These are phyloP conservation scores for Dryas alaskensis DNA, from an alignment of 306 rosid genomes.

Conservation along the genomic window DNA sequence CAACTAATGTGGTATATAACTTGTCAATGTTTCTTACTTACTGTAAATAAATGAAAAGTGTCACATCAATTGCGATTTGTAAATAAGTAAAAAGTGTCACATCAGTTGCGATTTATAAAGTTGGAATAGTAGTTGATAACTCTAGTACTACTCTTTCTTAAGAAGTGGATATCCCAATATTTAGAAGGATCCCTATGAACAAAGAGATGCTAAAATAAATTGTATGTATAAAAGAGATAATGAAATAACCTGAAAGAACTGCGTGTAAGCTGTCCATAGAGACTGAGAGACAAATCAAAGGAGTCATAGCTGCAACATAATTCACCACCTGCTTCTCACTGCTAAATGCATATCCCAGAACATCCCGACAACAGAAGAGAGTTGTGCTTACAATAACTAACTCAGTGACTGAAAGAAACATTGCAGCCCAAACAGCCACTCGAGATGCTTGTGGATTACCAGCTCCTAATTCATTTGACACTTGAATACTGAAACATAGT, in stretches of 20 bases:
- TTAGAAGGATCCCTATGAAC: too few relatives aligned
- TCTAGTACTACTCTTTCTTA: too few relatives aligned
- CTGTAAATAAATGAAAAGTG: too few relatives aligned
- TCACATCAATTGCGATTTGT: too few relatives aligned
- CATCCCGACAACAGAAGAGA: constrained; percentile 30
- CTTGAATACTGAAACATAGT: constrained; percentile 45
- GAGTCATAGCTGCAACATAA: constrained; percentile 44
- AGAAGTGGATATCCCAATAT: too few relatives aligned
- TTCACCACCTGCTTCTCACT: constrained; percentile 45
- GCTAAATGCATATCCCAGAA: constrained; percentile 59
- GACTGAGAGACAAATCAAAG: constrained; percentile 42
- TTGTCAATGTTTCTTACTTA: too few relatives aligned
- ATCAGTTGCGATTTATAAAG: too few relatives aligned
- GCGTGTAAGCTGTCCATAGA: constrained; percentile 39
- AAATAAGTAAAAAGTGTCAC: too few relatives aligned
- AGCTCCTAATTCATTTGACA: constrained; percentile 69
- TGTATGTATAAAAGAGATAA: background rate
- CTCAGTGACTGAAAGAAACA: constrained; percentile 41
- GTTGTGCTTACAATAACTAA: constrained; percentile 30
- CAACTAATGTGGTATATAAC: too few relatives aligned
- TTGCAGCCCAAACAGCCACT: constrained; percentile 34
- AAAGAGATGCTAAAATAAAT: too few relatives aligned
- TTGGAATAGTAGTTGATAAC: too few relatives aligned
- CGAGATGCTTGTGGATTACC: constrained; percentile 48
- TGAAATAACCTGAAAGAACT: constrained; percentile 39